phyloP scores from a whole-genome alignment of 495 filamentous ascomycete genomes.

The Aspergillus baeticus region DNA sequence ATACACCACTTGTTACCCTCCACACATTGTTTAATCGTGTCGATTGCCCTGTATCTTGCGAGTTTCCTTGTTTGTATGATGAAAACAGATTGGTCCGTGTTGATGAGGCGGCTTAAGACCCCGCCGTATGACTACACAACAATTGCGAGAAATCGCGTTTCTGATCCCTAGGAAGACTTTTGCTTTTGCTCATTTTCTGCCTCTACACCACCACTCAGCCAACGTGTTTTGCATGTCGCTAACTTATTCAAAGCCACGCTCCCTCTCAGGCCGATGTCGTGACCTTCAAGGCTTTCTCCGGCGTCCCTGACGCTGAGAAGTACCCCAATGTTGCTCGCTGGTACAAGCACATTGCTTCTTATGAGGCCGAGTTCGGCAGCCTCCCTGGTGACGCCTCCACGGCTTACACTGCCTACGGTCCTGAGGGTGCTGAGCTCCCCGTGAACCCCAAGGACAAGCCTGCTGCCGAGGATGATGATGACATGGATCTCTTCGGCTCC shows the following conservation, averaged over 20 bases:
- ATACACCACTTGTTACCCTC: conserved; percentile 18
- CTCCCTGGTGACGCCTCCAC: conserved; percentile 90
- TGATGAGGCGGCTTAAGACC: conserved; percentile 98
- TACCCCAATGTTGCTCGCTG: conserved; percentile 94
- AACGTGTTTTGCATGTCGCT: conserved; percentile 24
- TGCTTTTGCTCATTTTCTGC: conserved; percentile 12
- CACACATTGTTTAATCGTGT: conserved; percentile 15
- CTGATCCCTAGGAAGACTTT: conserved; percentile 55
- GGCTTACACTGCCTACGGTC: conserved; percentile 86
- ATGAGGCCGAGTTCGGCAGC: conserved; percentile 84
- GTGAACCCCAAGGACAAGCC: conserved; percentile 86
- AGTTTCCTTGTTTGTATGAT: conserved; percentile 59
- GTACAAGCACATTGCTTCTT: conserved; percentile 97
- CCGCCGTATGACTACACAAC: conserved; percentile 80
- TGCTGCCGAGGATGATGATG: conserved; percentile 58
- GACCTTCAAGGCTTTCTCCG: conserved; percentile 84
- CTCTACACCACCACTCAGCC: background rate
- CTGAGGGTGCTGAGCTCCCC: conserved; percentile 71
- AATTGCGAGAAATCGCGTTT: conserved; percentile 76
- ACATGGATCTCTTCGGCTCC: conserved; percentile 86
- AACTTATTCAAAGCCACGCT: conserved; percentile 57
- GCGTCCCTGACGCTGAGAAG: conserved; percentile 72
- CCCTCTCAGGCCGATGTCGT: conserved; percentile 95
- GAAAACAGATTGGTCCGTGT: conserved; percentile 97
- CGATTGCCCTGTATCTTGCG: conserved; percentile 9